Base-by-base conservation (phyloP, 306 rosid species). In the Cicer cuneatum region DNA sequence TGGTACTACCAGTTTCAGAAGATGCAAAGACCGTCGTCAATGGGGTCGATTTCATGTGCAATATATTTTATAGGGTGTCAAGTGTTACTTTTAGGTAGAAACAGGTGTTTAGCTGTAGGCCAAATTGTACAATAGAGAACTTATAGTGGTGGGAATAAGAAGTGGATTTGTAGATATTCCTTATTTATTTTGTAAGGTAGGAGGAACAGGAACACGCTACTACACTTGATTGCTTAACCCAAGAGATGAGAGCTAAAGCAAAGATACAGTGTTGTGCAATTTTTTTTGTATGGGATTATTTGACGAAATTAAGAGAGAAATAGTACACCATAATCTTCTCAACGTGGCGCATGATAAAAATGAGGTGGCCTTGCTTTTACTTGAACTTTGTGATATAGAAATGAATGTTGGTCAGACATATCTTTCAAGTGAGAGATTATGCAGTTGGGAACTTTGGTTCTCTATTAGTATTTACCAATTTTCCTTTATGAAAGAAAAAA, bases 61-160 rank as follows among this genome's bases (percentile, higher is more conserved):
- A 74, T 51, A 67, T 46, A 48, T 65, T 80, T 84, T 84, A 83
- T 87, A 87, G 48, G 83, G 75, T 69, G 49, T 72, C 72, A 40
- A 16, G 56, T 76, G 58, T 59, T 58, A 56, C 71, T 21, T 42
- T 39, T 69, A 65, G 60, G 53, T 45, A 57, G 79, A 46, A 72
- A 66, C n/a, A 39, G 33, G 51, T 59, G 60, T 72, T 49, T 79
- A 72, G 75, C 66, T 72, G 42, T 58, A 69, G 84, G 82, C 48
- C 48, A 33, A 80, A 75, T 56, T 86, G 87, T 88, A 83, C 80
- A 73, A 80, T 76, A 80, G 60, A 71, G 41, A 81, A 67, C 69
- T 77, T 33, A 69, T 15, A 72, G 68, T 66, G 49, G 61, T 66
- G 79, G 74, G 62, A 51, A 80, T 21, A 49, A 81, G 49, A 49